phyloP scores from a whole-genome alignment of 495 filamentous ascomycete species.

The Lasiosphaeria ovina region DNA sequence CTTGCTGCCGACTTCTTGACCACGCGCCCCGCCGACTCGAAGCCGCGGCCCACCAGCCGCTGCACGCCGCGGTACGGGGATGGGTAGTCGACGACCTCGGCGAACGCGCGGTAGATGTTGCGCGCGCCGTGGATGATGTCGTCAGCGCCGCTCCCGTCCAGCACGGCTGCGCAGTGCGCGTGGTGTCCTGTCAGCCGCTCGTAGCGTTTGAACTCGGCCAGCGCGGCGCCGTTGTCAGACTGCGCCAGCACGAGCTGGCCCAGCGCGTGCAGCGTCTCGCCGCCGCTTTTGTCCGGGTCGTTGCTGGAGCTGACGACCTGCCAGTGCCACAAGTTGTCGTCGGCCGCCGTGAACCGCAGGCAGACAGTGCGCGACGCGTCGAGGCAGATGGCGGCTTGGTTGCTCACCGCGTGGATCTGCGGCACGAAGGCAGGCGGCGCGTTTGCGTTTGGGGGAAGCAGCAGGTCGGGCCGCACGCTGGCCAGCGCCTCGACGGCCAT shows the following conservation, averaged over 20 bases:
- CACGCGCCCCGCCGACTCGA: slow-evolving; percentile 27
- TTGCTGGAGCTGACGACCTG: slow-evolving; percentile 22
- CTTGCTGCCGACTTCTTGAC: slow-evolving; percentile 27
- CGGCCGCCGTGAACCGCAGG: slow-evolving; percentile 30
- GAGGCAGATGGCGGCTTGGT: slow-evolving; percentile 42
- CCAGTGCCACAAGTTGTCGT: slow-evolving; percentile 14
- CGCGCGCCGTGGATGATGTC: slow-evolving; percentile 42
- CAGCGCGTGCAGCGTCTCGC: slow-evolving; percentile 5
- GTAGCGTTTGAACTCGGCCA: slow-evolving; percentile 43
- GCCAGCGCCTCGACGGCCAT: slow-evolving; percentile 50
- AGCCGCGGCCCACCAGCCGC: slow-evolving; percentile 23
- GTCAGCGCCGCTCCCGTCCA: slow-evolving; percentile 40
- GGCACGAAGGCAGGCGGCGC: slow-evolving; percentile 3
- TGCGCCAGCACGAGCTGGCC: slow-evolving; percentile 34
- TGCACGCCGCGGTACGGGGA: slow-evolving; percentile 28
- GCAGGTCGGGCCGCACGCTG: slow-evolving; percentile 36
- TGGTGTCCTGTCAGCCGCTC: slow-evolving; percentile 41
- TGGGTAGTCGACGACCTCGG: slow-evolving; percentile 28
- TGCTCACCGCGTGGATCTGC: slow-evolving; percentile 36
- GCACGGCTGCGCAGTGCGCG: slow-evolving; percentile 37
- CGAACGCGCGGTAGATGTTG: slow-evolving; percentile 19
- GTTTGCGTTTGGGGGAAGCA: slow-evolving; percentile 5
- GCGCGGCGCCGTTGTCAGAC: slow-evolving; percentile 23
- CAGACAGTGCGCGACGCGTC: slow-evolving; percentile 29
- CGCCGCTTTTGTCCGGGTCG: slow-evolving; percentile 1